Percentiles rank a stretch among this genome's conserved stretches.
These are phyloP conservation scores for Sanghuangporus sanghuang DNA, from an alignment of 1,284 basidiomycete species.

Conservation along the genomic window DNA sequence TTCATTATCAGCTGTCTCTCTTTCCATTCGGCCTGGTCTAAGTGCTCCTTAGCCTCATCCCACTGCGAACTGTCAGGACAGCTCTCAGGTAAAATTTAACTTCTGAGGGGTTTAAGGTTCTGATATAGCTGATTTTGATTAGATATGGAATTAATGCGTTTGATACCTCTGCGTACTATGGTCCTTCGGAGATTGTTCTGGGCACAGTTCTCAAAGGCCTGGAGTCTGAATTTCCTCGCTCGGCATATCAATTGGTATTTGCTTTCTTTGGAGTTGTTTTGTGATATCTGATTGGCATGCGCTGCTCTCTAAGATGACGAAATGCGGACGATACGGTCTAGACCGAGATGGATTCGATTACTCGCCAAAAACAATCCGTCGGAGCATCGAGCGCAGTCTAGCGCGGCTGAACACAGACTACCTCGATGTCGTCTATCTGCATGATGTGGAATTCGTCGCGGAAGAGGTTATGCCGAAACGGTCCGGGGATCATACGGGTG, in stretches of 20 bases:
- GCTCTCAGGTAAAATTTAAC: conserved; percentile 58
- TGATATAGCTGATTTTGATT: conserved; percentile 18
- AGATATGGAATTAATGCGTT: conserved; percentile 89
- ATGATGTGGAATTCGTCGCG: conserved; percentile 89
- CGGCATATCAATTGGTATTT: conserved; percentile 69
- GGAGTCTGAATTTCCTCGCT: conserved; percentile 68
- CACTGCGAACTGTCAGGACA: conserved; percentile 70
- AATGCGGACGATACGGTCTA: conserved; percentile 83
- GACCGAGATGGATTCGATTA: conserved; percentile 71
- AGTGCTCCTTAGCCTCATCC: conserved; percentile 47
- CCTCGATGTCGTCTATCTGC: conserved; percentile 84
- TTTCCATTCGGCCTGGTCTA: conserved; percentile 26
- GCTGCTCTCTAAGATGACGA: conserved; percentile 67
- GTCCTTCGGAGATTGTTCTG: conserved; percentile 84
- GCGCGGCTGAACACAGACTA: conserved; percentile 75
- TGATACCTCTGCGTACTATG: conserved; percentile 89
- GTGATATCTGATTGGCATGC: not conserved
- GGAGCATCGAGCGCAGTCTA: conserved; percentile 69
- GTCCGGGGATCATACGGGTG: conserved; percentile 51
- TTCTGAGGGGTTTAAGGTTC: not conserved
- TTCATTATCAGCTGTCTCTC: not conserved
- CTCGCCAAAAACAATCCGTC: conserved; percentile 62
- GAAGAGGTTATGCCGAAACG: conserved; percentile 45
- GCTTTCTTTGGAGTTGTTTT: not conserved
- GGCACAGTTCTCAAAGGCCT: conserved; percentile 70